These are phyloP conservation scores for Eleusine indica DNA, from an alignment of 176 grass and related monocot genomes.

Conservation along the genomic window DNA sequence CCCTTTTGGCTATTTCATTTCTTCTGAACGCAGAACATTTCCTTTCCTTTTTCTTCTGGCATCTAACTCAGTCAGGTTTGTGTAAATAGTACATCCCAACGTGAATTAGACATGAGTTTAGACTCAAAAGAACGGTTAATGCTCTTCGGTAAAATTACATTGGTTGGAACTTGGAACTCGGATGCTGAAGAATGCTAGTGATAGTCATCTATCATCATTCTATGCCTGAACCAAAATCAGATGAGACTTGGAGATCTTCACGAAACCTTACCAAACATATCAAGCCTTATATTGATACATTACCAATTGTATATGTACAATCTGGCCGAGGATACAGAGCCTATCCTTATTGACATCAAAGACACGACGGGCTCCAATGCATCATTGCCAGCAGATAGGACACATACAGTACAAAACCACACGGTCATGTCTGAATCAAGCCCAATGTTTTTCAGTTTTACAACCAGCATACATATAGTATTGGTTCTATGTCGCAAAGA, in stretches of 20 bases:
- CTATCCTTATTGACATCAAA: conserved; percentile 44
- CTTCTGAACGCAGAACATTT: neutral
- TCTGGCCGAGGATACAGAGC: conserved; percentile 29
- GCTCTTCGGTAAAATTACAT: neutral
- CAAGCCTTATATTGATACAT: conserved; percentile 27
- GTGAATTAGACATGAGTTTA: neutral
- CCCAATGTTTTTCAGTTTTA: conserved; percentile 38
- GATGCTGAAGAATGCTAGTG: neutral
- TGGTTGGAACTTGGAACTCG: neutral
- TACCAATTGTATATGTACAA: conserved; percentile 46
- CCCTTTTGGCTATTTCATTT: neutral
- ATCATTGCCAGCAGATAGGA: conserved; percentile 29
- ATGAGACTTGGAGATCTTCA: neutral
- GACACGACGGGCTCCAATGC: conserved; percentile 28
- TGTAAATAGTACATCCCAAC: neutral
- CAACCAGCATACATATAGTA: conserved; percentile 40
- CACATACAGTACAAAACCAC: conserved; percentile 34
- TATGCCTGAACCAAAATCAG: neutral
- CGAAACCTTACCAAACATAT: conserved; percentile 24
- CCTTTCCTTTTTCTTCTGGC: neutral
- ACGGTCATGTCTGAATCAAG: conserved; percentile 18
- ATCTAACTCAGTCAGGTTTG: neutral
- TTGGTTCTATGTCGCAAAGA: conserved; percentile 51
- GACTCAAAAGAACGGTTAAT: neutral
- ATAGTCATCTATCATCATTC: neutral